Percentiles rank a stretch among this genome's conserved stretches.
Conservation (phyloP, 345 rosid species). For the Euphorbia lathyris region DNA sequence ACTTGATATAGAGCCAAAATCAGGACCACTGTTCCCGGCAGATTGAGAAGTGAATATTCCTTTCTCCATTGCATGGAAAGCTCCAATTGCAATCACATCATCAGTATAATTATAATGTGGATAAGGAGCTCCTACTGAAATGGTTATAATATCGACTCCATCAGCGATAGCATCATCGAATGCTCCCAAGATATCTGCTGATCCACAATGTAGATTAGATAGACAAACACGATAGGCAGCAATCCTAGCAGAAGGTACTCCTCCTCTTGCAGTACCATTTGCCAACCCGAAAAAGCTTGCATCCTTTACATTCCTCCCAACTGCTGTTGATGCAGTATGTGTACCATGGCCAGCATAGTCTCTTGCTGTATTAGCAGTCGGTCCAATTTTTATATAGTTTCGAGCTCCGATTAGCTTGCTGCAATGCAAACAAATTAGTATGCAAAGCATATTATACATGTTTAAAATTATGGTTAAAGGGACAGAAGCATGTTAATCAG, state of each 20-base stretch:
- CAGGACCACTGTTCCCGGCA: conserved; percentile 26
- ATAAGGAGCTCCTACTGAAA: conserved; percentile 21
- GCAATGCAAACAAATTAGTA: background rate
- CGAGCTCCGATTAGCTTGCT: conserved; percentile 52
- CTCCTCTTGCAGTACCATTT: conserved; percentile 56
- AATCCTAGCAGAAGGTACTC: conserved; percentile 53
- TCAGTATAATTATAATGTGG: background rate
- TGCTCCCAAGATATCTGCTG: conserved; percentile 26
- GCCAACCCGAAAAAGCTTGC: conserved; percentile 47
- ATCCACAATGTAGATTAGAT: background rate
- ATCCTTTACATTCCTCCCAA: conserved; percentile 42
- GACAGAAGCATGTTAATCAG: background rate
- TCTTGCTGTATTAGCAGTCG: conserved; percentile 9
- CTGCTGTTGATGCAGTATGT: conserved; percentile 68
- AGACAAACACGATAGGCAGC: conserved; percentile 46
- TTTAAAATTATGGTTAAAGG: background rate
- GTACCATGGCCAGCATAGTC: conserved; percentile 44
- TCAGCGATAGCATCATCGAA: conserved; percentile 71
- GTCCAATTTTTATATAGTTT: conserved; percentile 1
- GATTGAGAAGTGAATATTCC: conserved; percentile 29
- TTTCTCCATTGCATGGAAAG: conserved; percentile 31
- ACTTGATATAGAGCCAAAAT: background rate
- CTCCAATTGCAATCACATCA: conserved; percentile 27
- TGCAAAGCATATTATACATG: background rate
- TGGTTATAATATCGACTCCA: conserved; percentile 45